Evolutionary conservation across 345 rosid species (phyloP), one percentile per base, ranked within the genome.

Genomic region (Lepidium didymum): DNA sequence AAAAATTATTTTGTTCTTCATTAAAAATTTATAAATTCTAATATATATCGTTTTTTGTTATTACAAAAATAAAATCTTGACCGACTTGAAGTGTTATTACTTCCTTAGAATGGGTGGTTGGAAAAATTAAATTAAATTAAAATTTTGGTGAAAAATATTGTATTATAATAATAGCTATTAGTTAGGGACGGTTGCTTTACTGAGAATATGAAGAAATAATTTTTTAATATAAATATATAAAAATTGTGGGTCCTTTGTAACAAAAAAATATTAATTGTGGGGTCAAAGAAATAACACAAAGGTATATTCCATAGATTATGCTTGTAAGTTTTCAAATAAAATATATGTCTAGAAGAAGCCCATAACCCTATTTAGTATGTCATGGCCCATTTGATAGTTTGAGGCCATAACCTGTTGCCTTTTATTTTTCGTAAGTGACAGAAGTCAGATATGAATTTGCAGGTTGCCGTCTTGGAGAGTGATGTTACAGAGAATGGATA

Each of bases 381-480:
- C 4, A 3, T 19, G 50, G 37, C 67, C 31, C 31, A 27, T 27
- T 27, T 27, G 0, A 27, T 27, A 4, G 6, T 4, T 4, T 27
- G 4, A 27, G 31, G 5, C 31, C 31, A 27, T 27, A 27, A 27
- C 6, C 31, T 27, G 31, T 2, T 27, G 6, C 5, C 31, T 27
- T 27, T 5, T 27, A 4, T 27, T 41, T 43, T 44, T 46, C 68
- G 54, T 9, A 9, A 27, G 27, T 21, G 54, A 34, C 42, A 2
- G 4, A 42, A 52, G 16, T 34, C 15, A 8, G 31, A 13, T 40
- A 13, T 52, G 62, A 62, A 35, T 7, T 64, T 73, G 60, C 79
- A 86, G 88, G 80, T 78, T 3, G 52, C 67, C 29, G 52, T 59
- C 10, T 43, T 66, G 21, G 68, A 66, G 62, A 81, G 81, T 37